Base-by-base conservation (phyloP, 495 filamentous ascomycete genomes). In the Hypoxylon trugodes region DNA sequence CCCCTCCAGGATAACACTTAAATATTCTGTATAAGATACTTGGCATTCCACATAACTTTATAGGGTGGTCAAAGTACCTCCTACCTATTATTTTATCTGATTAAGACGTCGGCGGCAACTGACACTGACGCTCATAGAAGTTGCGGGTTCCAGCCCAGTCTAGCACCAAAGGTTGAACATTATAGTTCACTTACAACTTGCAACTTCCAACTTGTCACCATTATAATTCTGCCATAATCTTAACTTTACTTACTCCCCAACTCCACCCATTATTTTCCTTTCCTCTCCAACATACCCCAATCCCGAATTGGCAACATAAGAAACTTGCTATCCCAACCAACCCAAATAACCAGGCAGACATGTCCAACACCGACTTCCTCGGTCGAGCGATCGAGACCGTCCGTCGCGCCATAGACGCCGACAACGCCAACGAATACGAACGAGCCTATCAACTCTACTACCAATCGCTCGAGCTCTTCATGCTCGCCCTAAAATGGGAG, bases 291-390 rank as follows among this genome's bases (percentile, higher is more conserved):
- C 36, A 38, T 36, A 57, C 28, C 28, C 24, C 42, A 55, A 49
- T 18, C 21, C 47, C 13, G n/a, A 12, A 40, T 57, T n/a, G 37
- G 28, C 22, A 22, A 15, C 21, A 28, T 9, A 50, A 9, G 25
- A n/a, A n/a, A n/a, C n/a, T n/a, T 57, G 15, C 25, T 12, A 5
- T 19, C 19, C 19, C 18, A 51, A 43, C 36, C 10, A 25, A 55
- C 4, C 52, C 40, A n/a, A n/a, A n/a, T n/a, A 33, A 32, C 26
- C 16, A 48, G 26, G 9, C 45, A 33, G 7, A 26, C 25, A 98
- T 98, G 95, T 96, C 92, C 66, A 96, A 97, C 74, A 96, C 92
- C 70, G 93, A 98, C 77, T 99, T 98, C 69, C 84, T 98, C 64
- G 92, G 91, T 71, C 90, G 93, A 68, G 95, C 95, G 46, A 97